Base-by-base conservation (phyloP, 345 rosid species). In the Lumnitzera racemosa region DNA sequence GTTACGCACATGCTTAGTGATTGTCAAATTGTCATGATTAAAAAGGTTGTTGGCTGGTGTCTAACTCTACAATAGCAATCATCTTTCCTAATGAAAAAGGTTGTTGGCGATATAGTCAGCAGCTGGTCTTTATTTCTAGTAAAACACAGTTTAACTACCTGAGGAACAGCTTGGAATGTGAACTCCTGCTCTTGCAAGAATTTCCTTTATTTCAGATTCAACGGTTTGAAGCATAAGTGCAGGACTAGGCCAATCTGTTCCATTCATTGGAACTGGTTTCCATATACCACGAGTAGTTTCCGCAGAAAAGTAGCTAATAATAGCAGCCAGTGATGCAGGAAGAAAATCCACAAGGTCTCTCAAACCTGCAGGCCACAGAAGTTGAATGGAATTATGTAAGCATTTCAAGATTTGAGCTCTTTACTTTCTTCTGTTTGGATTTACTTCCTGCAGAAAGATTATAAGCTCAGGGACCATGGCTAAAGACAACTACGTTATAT, bases 201-300 rank as follows among this genome's bases (percentile, higher is more conserved):
- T 68, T 69, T 73, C 76, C 61, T 75, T 78, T 61, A 85, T 78
- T 72, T 85, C 84, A 62, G 76, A 76, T 55, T 78, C 78, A 60
- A 85, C 55, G 46, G 70, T 63, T 4, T 81, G 57, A 64, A 85
- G 80, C 47, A 61, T 63, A 47, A 74, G 61, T 23, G 80, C 68
- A 46, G 91, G 91, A 78, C 88, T 85, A 25, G 91, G 91, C 91
- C 91, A 85, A 58, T 85, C 91, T 41, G 65, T 78, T 65, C 91
- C 91, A 71, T 85, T 85, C 88, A 85, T 85, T 10, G 76, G 78
- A 57, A 82, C 91, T 58, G 76, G 78, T 70, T 81, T 78, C 91
- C 88, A 82, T 23, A 74, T 67, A 54, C 88, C 91, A 48, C 88
- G 85, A 57, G 72, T 82, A 29, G 78, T 68, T 73, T 85, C 91